A percentile compares a stretch with the other conserved stretches of the same genome.
Evolutionary conservation across 2,329 filamentous ascomycete species (phyloP).

Genomic region (Clonostachys solani): DNA sequence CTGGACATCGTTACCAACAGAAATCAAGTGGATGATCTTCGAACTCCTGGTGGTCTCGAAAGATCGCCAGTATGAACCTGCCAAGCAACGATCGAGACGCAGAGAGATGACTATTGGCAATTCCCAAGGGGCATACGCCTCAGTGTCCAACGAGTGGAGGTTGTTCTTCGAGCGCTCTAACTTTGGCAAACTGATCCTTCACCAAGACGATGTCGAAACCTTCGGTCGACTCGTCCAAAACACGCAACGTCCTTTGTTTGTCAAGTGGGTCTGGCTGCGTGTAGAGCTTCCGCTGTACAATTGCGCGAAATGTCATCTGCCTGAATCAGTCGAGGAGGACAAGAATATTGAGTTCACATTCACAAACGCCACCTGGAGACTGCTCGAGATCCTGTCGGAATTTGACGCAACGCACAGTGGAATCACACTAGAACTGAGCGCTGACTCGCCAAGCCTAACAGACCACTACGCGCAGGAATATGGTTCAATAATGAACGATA

Average conservation of each 20-base stretch:
- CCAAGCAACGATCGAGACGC: neutral
- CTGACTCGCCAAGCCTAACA: neutral
- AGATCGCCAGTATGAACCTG: neutral
- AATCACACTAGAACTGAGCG: neutral
- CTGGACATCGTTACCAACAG: too few species aligned
- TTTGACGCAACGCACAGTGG: neutral
- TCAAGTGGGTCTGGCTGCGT: neutral
- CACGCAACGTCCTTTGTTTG: too few species aligned
- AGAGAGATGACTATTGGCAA: neutral
- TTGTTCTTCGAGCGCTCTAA: neutral
- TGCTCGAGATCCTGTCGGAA: neutral
- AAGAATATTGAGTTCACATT: neutral
- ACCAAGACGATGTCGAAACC: neutral
- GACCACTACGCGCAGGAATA: neutral
- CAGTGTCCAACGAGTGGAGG: neutral
- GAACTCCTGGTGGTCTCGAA: neutral
- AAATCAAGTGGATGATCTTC: neutral
- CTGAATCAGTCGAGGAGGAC: neutral
- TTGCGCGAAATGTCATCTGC: neutral
- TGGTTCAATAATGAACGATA: neutral
- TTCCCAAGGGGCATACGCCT: neutral
- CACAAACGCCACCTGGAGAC: neutral
- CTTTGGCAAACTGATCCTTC: neutral
- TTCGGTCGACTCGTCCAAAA: neutral
- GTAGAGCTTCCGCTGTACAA: neutral